Percentiles rank a stretch among this genome's conserved stretches.
Conservation (phyloP, 129 eudicot genomes). For the Artemisia annua region DNA sequence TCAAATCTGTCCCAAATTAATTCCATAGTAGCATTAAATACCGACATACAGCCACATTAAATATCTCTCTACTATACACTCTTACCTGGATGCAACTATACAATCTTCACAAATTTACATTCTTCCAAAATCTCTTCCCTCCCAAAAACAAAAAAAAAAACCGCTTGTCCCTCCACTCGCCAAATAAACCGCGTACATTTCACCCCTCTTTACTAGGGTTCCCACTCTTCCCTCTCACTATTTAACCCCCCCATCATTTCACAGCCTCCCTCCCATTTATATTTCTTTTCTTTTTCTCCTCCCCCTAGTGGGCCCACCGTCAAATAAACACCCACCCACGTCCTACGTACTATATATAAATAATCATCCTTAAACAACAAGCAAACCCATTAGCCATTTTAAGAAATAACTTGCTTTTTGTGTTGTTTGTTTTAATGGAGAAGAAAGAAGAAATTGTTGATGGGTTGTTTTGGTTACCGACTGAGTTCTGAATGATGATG, state of each 20-base stretch:
- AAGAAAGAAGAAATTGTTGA: constrained; percentile 37
- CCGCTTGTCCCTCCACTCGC: background rate
- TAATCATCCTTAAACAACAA: constrained; percentile 37
- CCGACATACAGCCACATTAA: no score
- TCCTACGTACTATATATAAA: background rate
- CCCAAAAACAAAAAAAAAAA: background rate
- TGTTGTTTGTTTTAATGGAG: constrained; percentile 28
- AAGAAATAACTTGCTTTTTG: background rate
- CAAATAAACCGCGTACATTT: background rate
- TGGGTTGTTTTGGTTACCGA: constrained; percentile 80
- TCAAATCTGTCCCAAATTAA: no score
- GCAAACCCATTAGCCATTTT: constrained; percentile 33
- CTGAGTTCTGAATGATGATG: constrained; percentile 72
- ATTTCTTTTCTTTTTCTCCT: background rate
- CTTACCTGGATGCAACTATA: no score
- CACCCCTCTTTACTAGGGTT: constrained; percentile 23
- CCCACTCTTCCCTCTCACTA: no score
- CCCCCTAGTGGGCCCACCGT: constrained; percentile 29
- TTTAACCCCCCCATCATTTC: constrained; percentile 27
- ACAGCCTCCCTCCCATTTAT: constrained; percentile 6
- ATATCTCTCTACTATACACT: no score
- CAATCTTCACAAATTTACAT: no score
- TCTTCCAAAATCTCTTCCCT: background rate
- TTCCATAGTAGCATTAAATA: no score
- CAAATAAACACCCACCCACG: constrained; percentile 11